A percentile compares a stretch with the other conserved stretches of the same genome.
These are phyloP conservation scores for Triticum timopheevii DNA, from an alignment of 176 grass and related monocot species.

Conservation along the genomic window DNA sequence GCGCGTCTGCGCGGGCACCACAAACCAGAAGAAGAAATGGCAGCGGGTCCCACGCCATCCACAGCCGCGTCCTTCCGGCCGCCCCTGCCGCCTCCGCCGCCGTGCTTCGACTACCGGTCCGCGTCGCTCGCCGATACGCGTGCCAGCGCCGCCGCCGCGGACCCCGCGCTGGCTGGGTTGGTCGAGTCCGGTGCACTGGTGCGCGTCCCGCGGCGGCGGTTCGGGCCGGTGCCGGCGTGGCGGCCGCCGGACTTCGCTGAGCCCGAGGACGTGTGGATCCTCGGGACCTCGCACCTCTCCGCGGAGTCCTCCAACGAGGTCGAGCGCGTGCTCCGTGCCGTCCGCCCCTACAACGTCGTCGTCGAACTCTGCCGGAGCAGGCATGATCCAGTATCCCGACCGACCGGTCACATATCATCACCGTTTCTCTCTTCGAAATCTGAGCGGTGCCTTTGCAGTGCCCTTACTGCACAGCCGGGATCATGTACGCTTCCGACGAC, in stretches of 20 bases:
- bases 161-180: constrained; percentile 66
- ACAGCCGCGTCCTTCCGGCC: constrained; percentile 48
- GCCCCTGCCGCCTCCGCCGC: constrained; percentile 51
- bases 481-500: constrained; percentile 68
- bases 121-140: constrained; percentile 68
- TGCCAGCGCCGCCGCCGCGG: constrained; percentile 11
- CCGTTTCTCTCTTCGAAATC: background rate
- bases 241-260: constrained; percentile 70
- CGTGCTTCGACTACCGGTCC: constrained; percentile 76
- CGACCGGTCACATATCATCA: background rate
- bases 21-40: constrained; percentile 4
- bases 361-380: constrained; percentile 98
- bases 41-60: constrained; percentile 29
- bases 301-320: constrained; percentile 57
- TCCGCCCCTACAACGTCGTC: constrained; percentile 81
- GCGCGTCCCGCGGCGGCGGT: constrained; percentile 68
- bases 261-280: constrained; percentile 80
- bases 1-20: constrained; percentile 21
- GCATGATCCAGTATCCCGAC: constrained; percentile 34
- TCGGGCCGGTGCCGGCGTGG: constrained; percentile 83
- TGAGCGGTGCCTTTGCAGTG: constrained; percentile 62
- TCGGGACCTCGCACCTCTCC: constrained; percentile 90
- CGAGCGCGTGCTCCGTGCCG: constrained; percentile 62
- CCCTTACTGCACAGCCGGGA: constrained; percentile 80
- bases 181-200: constrained; percentile 77